A percentile compares a stretch with the other conserved stretches of the same genome.
Evolutionary conservation across 345 rosid genomes (phyloP).

Genomic region (Populus ilicifolia): DNA sequence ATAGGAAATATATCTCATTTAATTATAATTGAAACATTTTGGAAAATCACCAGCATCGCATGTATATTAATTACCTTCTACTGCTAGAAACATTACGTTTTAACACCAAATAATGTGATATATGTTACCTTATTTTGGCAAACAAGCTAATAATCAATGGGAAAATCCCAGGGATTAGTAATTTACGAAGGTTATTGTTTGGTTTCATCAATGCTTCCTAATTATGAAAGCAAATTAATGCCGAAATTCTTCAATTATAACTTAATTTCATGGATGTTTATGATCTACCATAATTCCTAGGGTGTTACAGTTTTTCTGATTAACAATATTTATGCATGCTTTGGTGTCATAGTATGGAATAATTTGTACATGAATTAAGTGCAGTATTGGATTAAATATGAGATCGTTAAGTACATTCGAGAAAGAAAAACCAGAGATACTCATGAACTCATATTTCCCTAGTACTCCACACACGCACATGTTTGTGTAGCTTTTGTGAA

Average conservation of each 20-base stretch:
- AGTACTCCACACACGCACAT: not conserved
- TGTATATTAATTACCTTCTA: not conserved
- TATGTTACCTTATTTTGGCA: too few relatives aligned
- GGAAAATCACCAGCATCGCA: not conserved
- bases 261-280: too few relatives aligned
- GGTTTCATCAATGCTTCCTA: not conserved
- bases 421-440: not conserved
- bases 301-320: not conserved
- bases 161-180: not conserved
- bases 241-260: too few relatives aligned
- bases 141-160: not conserved
- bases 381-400: not conserved
- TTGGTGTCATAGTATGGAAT: not conserved
- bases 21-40: too few relatives aligned
- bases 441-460: not conserved
- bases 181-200: not conserved
- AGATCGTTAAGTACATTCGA: not conserved
- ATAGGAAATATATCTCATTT: not conserved
- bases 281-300: too few relatives aligned
- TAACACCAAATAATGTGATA: too few relatives aligned
- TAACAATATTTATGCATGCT: not conserved
- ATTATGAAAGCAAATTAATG: too few relatives aligned
- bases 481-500: too few relatives aligned
- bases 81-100: not conserved
- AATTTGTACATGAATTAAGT: not conserved